Evolutionary conservation across 495 filamentous ascomycete species (phyloP), one percentile per base, ranked within the genome.

Genomic region (Penicillium angulare): DNA sequence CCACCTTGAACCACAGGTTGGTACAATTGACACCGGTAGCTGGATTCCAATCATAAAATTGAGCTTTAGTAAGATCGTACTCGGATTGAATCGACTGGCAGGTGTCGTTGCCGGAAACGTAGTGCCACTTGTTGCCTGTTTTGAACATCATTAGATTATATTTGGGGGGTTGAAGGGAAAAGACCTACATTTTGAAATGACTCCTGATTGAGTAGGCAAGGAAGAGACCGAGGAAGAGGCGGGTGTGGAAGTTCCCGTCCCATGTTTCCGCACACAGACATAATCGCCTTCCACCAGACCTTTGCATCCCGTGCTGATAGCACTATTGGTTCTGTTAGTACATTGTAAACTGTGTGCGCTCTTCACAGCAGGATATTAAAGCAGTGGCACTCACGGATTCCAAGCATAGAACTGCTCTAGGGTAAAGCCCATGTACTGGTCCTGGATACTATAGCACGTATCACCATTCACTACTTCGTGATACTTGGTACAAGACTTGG

Each of bases 21-120:
- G 20, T 16, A 15, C 46, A 49, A 17, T 27, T 12, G 12, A 7
- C 13, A 8, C 38, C 38, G 21, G 23, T 20, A 2, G 38, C 38
- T 10, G 38, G 38, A 40, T 49, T 49, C 46, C 34, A 49, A 12
- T 3, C 9, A 18, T 40, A 39, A n/a, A 49, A 49, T 7, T 49
- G 13, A 0, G 46, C 46, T 7, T 17, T 1, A 1, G 46, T 49
- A 15, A 49, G n/a, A 16, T 18, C 34, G 16, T 29, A 40, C 16
- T 40, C 34, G 8, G 12, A 1, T 1, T 2, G 3, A 31, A 49
- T 49, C 2, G 33, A 15, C 2, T 10, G 12, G 22, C 46, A 49
- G n/a, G 6, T 20, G 31, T 40, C 38, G 18, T 40, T 21, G n/a
- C n/a, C n/a, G n/a, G n/a, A n/a, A n/a, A n/a, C n/a, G n/a, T n/a